phyloP scores from a whole-genome alignment of 2,329 filamentous ascomycete genomes.

The Trichoderma harzianum region DNA sequence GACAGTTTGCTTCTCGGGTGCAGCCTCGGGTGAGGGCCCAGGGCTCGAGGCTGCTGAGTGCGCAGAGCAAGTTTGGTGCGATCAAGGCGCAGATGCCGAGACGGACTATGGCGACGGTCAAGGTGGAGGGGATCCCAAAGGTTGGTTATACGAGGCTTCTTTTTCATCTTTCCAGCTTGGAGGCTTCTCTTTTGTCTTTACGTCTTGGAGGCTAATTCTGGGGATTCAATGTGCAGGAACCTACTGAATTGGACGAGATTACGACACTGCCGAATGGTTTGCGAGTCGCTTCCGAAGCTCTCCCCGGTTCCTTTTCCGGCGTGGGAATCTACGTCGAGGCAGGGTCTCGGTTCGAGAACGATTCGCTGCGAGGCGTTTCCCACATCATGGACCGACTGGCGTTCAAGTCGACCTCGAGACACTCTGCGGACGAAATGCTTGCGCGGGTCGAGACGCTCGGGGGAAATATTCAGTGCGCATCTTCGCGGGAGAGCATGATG shows the following conservation, averaged over 20 bases:
- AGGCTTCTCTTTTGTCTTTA: neutral
- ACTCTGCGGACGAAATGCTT: constrained; percentile 78
- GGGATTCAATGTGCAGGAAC: constrained; percentile 50
- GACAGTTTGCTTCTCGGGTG: constrained; percentile 34
- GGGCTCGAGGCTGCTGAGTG: constrained; percentile 26
- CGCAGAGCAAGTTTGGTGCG: constrained; percentile 21
- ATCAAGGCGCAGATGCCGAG: constrained; percentile 19
- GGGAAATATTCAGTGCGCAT: constrained; percentile 95
- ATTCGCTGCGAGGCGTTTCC: constrained; percentile 79
- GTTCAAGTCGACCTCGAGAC: constrained; percentile 79
- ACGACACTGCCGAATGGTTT: constrained; percentile 89
- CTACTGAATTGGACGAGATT: constrained; percentile 80
- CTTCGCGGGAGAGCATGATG: constrained; percentile 93
- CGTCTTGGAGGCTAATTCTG: neutral
- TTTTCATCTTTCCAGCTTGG: too few relatives aligned
- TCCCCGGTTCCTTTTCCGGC: constrained; percentile 91
- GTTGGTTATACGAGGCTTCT: constrained; percentile 21
- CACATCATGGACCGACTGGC: constrained; percentile 95
- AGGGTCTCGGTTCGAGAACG: constrained; percentile 89
- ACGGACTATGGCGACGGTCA: constrained; percentile 33
- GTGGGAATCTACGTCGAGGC: constrained; percentile 95
- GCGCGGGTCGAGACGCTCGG: constrained; percentile 84
- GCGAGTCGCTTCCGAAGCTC: constrained; percentile 88
- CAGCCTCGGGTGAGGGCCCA: constrained; percentile 27
- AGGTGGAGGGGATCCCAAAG: constrained; percentile 37